Percentiles rank a stretch among this genome's conserved stretches.
Evolutionary conservation across 768 basidiomycete species (phyloP).

Genomic region (Lyophyllum shimeji): DNA sequence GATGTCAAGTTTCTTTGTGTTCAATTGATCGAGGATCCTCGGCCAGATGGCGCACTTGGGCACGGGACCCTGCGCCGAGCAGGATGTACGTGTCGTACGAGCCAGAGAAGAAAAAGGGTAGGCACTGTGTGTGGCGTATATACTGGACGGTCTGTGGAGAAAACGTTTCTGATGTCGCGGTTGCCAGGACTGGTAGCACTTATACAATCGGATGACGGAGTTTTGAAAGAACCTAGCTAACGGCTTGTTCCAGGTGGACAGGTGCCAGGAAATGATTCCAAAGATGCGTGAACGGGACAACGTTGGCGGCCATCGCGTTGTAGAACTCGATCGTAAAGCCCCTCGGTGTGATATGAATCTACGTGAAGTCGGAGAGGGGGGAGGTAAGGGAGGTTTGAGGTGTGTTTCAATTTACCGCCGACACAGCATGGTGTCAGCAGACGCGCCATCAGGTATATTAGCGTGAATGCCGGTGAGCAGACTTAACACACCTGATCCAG

Average conservation of each 20-base stretch:
- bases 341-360: not conserved
- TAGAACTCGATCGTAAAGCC: not conserved
- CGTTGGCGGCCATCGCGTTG: not conserved
- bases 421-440: not conserved
- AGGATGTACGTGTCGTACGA: not conserved
- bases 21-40: not conserved
- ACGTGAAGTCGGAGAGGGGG: not conserved
- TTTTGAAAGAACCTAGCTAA: no score
- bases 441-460: not conserved
- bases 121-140: not conserved
- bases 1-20: not conserved
- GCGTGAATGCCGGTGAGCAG: slow-evolving; percentile 1
- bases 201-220: not conserved
- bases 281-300: not conserved
- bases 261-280: not conserved
- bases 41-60: not conserved
- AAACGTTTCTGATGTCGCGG: not conserved
- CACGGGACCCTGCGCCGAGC: not conserved
- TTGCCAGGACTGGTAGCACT: not conserved
- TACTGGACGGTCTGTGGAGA: not conserved
- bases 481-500: not conserved
- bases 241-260: not conserved
- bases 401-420: not conserved
- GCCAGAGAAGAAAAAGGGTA: not conserved
- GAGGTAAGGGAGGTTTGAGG: not conserved